Base-by-base conservation (phyloP, 257 asterid species). In the Salvia rosmarinus region DNA sequence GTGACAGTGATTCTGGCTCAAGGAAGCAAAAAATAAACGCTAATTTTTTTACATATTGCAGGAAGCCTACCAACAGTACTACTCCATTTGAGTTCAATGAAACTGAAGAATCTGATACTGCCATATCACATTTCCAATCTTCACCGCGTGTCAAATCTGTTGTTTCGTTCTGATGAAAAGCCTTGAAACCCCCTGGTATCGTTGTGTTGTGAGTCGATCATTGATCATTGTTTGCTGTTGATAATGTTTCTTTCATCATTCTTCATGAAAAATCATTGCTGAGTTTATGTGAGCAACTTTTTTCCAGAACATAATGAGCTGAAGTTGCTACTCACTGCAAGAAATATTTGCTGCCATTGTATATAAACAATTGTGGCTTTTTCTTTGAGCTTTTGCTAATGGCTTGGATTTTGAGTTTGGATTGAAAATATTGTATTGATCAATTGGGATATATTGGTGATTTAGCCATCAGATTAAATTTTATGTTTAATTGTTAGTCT, bases 41-140 rank as follows among this genome's bases (percentile, higher is more conserved):
- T 2, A 0, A 43, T 9, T 9, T 9, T 39, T 19, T 20, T 62
- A 20, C 43, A 59, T 74, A 54, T 34, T 71, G 74, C 86, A 88
- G 95, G 85, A 86, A 78, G 56, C 71, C 73, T 8, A 9, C 66
- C 19, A 77, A 68, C 66, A 76, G 77, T 51, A 64, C 81, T 19
- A 64, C 81, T 19, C 74, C 77, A 40, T 69, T 77, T 55, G 78
- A 79, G 58, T 80, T 82, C 58, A 63, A 73, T 10, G 88, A 84
- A 57, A 78, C 70, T 1, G 95, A 84, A 54, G 95, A 86, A 66
- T 79, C 86, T 0, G 92, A 84, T 64, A 83, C 88, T 66, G 95
- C 90, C 49, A 21, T 81, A 35, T 82, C 92, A 35, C 86, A 72
- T 76, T 60, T 86, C 67, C 85, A 76, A 72, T 66, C 88, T 64